phyloP scores from a whole-genome alignment of 1,139 yeast species.

The Citeromyces siamensis region DNA sequence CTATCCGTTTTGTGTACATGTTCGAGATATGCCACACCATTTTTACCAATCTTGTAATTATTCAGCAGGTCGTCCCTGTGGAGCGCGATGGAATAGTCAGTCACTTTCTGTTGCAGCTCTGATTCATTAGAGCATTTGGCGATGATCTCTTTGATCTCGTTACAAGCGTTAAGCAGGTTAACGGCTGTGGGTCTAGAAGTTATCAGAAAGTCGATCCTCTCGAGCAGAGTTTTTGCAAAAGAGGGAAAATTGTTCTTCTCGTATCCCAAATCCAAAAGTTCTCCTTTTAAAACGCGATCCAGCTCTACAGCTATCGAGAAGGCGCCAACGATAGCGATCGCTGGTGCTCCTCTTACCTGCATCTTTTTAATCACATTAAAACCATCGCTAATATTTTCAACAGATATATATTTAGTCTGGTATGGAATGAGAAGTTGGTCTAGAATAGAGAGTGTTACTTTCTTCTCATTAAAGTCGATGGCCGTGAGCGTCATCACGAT shows the following conservation, averaged over 20 bases:
- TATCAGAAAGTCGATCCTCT: constrained; percentile 51
- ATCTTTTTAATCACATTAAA: constrained; percentile 69
- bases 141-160: constrained; percentile 36
- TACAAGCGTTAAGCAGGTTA: constrained; percentile 70
- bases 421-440: constrained; percentile 83
- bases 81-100: constrained; percentile 41
- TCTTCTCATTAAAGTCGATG: constrained; percentile 45
- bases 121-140: constrained; percentile 13
- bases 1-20: constrained; percentile 14
- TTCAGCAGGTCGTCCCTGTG: constrained; percentile 68
- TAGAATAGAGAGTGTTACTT: constrained; percentile 41
- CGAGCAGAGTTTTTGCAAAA: constrained; percentile 22
- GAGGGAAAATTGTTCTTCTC: constrained; percentile 17
- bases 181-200: constrained; percentile 94
- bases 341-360: constrained; percentile 99
- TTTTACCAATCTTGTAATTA: constrained; percentile 64
- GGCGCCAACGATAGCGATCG: constrained; percentile 92
- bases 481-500: constrained; percentile 46
- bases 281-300: constrained; percentile 14
- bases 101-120: constrained; percentile 26
- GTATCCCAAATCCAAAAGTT: constrained; percentile 15
- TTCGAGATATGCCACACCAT: constrained; percentile 65
- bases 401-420: constrained; percentile 51
- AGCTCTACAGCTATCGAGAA: constrained; percentile 73
- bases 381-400: constrained; percentile 58